Evolutionary conservation across 2,329 filamentous ascomycete species (phyloP).

Genomic region (Apiospora marii): DNA sequence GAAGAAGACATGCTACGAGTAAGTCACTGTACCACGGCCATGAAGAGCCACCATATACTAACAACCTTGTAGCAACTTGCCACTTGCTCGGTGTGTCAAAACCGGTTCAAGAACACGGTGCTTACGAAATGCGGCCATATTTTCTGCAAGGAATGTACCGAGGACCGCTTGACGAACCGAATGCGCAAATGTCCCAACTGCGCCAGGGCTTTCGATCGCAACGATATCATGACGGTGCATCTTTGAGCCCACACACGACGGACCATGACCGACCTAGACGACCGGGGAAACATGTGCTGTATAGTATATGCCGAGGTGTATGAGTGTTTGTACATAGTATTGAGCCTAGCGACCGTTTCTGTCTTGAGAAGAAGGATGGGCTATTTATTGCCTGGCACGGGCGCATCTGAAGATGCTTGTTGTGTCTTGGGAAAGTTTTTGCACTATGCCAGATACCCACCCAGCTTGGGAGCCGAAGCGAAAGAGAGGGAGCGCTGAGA

Average conservation of each 20-base stretch:
- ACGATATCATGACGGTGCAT: conserved; percentile 83
- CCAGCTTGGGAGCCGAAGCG: not conserved
- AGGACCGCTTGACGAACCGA: conserved; percentile 86
- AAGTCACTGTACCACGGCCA: conserved; percentile 50
- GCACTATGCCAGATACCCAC: conserved; percentile 20
- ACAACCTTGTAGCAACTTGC: conserved; percentile 57
- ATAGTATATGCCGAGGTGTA: conserved; percentile 18
- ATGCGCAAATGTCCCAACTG: conserved; percentile 96
- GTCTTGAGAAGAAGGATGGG: conserved; percentile 11
- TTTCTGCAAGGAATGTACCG: conserved; percentile 90
- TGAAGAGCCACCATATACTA: not conserved
- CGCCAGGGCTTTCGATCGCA: conserved; percentile 87
- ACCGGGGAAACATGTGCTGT: not conserved
- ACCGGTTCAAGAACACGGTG: conserved; percentile 91
- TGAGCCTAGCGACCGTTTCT: conserved; percentile 15
- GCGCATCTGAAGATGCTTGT: conserved; percentile 6
- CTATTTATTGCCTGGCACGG: not conserved
- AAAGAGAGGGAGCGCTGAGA: not conserved
- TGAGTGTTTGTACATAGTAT: conserved; percentile 19
- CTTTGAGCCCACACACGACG: conserved; percentile 39
- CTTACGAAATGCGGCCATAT: conserved; percentile 95
- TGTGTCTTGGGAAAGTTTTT: conserved; percentile 16
- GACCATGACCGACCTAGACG: conserved; percentile 1
- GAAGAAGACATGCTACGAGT: conserved; percentile 88
- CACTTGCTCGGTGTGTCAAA: conserved; percentile 91